phyloP scores from a whole-genome alignment of 306 rosid species.

The Ochetophila trinervis region DNA sequence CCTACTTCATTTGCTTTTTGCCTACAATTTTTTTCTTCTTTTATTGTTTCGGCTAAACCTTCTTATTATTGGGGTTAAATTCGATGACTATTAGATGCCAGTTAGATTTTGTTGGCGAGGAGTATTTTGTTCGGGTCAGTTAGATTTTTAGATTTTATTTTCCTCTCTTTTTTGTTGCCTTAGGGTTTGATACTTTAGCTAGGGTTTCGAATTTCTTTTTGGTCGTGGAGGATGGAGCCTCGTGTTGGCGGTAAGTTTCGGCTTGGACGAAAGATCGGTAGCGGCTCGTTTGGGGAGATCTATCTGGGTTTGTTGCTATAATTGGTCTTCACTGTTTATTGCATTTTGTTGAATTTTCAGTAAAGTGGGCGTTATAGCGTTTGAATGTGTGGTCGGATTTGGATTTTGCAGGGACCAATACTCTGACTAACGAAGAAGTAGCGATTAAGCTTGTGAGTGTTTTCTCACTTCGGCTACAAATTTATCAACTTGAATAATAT shows the following conservation, averaged over 20 bases:
- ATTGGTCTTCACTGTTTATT: neutral
- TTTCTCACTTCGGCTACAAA: constrained; percentile 14
- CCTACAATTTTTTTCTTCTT: neutral
- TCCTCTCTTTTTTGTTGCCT: constrained; percentile 4
- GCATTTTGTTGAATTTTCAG: neutral
- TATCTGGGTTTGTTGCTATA: constrained; percentile 57
- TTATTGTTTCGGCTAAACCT: neutral
- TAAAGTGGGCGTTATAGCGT: constrained; percentile 6
- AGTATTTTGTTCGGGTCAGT: constrained; percentile 4
- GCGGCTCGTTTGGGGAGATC: constrained; percentile 98
- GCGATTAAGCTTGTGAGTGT: constrained; percentile 93
- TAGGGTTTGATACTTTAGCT: constrained; percentile 29
- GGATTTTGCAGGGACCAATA: constrained; percentile 68
- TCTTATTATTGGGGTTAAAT: constrained; percentile 27
- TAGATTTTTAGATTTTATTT: neutral
- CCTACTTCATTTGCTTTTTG: constrained; percentile 11
- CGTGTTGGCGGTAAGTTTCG: constrained; percentile 92
- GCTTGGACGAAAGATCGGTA: constrained; percentile 88
- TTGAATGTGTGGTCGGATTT: constrained; percentile 25
- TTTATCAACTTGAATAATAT: neutral
- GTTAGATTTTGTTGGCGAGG: constrained; percentile 20
- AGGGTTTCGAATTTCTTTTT: constrained; percentile 35
- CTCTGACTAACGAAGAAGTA: constrained; percentile 92
- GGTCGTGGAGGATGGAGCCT: constrained; percentile 73
- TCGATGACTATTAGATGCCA: constrained; percentile 18